A percentile compares a stretch with the other conserved stretches of the same genome.
These are phyloP conservation scores for Gastrolobium bilobum DNA, from an alignment of 306 rosid genomes.

Conservation along the genomic window DNA sequence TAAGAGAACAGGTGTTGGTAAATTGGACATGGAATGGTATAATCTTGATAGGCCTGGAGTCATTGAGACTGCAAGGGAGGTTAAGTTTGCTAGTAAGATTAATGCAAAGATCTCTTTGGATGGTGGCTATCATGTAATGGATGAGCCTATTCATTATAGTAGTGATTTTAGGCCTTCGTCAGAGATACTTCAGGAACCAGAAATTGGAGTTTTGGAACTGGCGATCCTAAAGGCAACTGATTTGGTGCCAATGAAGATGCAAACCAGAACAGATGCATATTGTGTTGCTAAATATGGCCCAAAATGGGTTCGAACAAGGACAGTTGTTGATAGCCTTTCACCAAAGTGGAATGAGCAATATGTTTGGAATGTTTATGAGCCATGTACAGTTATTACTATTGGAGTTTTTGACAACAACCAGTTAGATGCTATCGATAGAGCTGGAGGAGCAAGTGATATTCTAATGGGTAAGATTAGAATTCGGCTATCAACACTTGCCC, in stretches of 20 bases:
- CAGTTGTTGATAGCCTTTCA: slow-evolving; percentile 40
- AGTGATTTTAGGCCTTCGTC: too few species aligned
- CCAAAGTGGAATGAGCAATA: slow-evolving; percentile 59
- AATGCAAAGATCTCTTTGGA: too few species aligned
- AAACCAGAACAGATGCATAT: slow-evolving; percentile 47
- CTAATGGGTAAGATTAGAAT: slow-evolving; percentile 54
- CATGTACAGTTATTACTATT: slow-evolving; percentile 49
- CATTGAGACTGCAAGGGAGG: too few species aligned
- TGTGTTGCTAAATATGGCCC: slow-evolving; percentile 58
- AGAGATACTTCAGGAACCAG: too few species aligned
- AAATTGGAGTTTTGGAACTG: slow-evolving; percentile 55
- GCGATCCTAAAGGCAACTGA: slow-evolving; percentile 55
- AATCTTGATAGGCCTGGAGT: too few species aligned
- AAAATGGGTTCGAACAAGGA: slow-evolving; percentile 56
- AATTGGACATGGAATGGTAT: too few species aligned
- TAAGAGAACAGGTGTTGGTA: too few species aligned
- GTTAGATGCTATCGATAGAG: slow-evolving; percentile 38
- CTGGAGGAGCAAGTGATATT: slow-evolving; percentile 38
- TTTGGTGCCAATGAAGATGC: slow-evolving; percentile 45
- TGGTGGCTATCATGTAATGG: too few species aligned
- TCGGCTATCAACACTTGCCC: slow-evolving; percentile 48
- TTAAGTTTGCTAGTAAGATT: too few species aligned
- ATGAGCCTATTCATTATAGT: too few species aligned
- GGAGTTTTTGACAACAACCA: slow-evolving; percentile 54
- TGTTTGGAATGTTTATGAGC: slow-evolving; percentile 57